Evolutionary conservation across 305 asterid species (phyloP), one percentile per base, ranked within the genome.

Genomic region (Solanum hybrid): DNA sequence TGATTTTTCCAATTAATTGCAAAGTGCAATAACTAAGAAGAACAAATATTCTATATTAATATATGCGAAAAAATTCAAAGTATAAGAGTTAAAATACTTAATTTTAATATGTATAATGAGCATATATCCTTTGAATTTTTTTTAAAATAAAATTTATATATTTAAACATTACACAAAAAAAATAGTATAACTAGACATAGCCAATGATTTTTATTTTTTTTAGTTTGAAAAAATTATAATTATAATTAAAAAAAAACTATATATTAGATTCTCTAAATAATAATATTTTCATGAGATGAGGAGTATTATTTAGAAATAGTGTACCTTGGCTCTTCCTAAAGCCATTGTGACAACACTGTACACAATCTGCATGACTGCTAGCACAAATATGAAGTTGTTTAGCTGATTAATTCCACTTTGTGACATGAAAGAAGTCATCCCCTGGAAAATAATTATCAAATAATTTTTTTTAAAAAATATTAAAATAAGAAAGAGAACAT

Each of bases 291-390:
- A 22, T 20, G 24, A 61, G 26, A 18, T 22, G 29, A 9, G 28
- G 74, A 67, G 6, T n/a, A 33, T 76, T 76, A 33, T 33, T 77
- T 77, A 76, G 28, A 22, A 75, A 33, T 34, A 77, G 51, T 14
- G 35, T 92, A 94, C 98, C 98, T 95, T 96, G 67, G 95, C 96
- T 88, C 97, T 92, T 86, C 98, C 98, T 86, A 96, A 89, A 9
- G 91, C 95, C 98, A 96, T 95, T 12, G 98, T 95, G 85, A 67
- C 92, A 71, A 94, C 85, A 86, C 98, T 93, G 78, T 94, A 95
- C 40, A 93, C 89, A 86, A 96, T 93, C 92, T 96, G 98, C 94
- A 96, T 91, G 5, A 95, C 95, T 85, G 98, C 98, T 18, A 95
- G 81, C 71, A 96, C 97, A 90, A 93, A 96, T n/a, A 96, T 96